These are phyloP conservation scores for Adansonia gregorii DNA, from an alignment of 441 rosid genomes.

Conservation along the genomic window DNA sequence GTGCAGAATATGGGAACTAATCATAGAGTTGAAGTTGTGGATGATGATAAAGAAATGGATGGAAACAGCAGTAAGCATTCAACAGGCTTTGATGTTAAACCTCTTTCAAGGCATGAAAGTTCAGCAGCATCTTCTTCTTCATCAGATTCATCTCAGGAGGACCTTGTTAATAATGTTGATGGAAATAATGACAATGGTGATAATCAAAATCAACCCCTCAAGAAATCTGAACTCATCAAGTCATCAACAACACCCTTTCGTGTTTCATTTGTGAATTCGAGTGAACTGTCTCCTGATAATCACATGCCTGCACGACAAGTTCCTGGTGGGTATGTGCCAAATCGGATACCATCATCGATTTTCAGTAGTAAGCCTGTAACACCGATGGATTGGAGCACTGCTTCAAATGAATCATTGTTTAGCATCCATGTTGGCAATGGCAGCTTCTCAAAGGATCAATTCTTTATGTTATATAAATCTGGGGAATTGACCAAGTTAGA, in stretches of 20 bases:
- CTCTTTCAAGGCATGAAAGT: not conserved
- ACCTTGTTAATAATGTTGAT: slow-evolving; percentile 19
- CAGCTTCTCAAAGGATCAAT: slow-evolving; percentile 65
- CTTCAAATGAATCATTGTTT: slow-evolving; percentile 89
- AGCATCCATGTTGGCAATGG: slow-evolving; percentile 68
- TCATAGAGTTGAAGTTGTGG: slow-evolving; percentile 15
- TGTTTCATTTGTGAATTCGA: slow-evolving; percentile 24
- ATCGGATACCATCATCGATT: slow-evolving; percentile 67
- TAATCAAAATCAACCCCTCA: slow-evolving; percentile 29
- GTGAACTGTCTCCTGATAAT: slow-evolving; percentile 25
- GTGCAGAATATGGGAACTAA: not conserved
- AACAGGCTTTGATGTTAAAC: slow-evolving; percentile 7
- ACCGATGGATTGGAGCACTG: slow-evolving; percentile 73
- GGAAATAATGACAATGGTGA: slow-evolving; percentile 22
- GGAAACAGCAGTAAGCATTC: slow-evolving; percentile 2
- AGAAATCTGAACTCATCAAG: slow-evolving; percentile 28
- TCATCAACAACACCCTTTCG: slow-evolving; percentile 4
- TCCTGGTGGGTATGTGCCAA: slow-evolving; percentile 53
- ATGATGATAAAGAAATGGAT: not conserved
- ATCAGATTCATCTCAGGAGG: slow-evolving; percentile 35
- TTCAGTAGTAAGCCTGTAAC: slow-evolving; percentile 51
- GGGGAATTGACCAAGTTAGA: slow-evolving; percentile 60
- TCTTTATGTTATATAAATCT: slow-evolving; percentile 47
- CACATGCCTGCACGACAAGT: slow-evolving; percentile 18
- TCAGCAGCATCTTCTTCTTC: slow-evolving; percentile 32